Base-by-base conservation (phyloP, 2,329 filamentous ascomycete genomes). In the Xylaria sp. region DNA sequence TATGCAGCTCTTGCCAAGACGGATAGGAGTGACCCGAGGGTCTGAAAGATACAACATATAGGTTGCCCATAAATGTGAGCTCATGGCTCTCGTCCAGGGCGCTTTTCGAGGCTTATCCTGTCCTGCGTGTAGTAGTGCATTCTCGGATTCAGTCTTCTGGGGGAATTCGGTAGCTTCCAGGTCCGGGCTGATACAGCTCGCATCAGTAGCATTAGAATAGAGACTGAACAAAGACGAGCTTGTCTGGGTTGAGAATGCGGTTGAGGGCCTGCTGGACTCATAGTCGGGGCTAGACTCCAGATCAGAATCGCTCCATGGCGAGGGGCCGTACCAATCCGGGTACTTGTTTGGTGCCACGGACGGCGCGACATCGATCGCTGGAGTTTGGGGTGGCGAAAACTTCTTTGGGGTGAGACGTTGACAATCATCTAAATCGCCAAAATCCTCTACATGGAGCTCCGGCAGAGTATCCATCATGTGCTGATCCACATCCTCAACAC, bases 21-120 rank as follows among this genome's bases (percentile, higher is more conserved):
- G 85, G 70, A 92, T 88, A 0, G 90, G 90, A 0, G 90, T 92
- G 2, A 91, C 88, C 58, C 88, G 89, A 55, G 90, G 89, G 73
- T 92, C 90, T 76, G 90, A 87, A 49, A 91, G 80, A 73, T 91
- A 92, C 62, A 89, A 81, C 67, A 86, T 80, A 75, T 91, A 92
- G 0, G 87, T 90, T 5, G 86, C 84, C 90, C 90, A 92, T 10
- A 92, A 79, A 73, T 92, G 90, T 13, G 86, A 82, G 79, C 84
- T 89, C 88, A 91, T 91, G 20, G 87, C 84, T 69, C 86, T 86
- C 4, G 89, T 90, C 90, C 90, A 91, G 0, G 84, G 85, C 0
- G 86, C 86, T 76, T 86, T 88, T 67, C 86, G 81, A 41, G 79
- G 74, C 64, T 81, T 82, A 59, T 74, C 72, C 12, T 73, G 70